Base-by-base conservation (phyloP, 2,329 filamentous ascomycete species). In the Penicillium sp. region DNA sequence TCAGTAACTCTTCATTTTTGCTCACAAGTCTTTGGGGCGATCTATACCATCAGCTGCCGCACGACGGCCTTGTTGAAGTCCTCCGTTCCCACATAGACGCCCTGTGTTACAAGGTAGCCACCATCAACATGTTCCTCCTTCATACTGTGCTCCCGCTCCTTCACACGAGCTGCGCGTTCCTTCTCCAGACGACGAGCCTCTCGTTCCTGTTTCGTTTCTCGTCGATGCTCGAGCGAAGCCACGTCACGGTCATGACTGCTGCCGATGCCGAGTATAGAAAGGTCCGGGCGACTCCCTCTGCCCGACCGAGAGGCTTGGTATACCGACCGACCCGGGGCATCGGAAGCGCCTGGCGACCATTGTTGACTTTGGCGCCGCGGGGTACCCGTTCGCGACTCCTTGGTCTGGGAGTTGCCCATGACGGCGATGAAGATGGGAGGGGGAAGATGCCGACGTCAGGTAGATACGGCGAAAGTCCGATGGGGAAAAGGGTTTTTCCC, bases 121-220 rank as follows among this genome's bases (percentile, higher is more conserved):
- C 94, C 94, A 71, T 99, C 94, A 3, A 97, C 88, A 69, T 92
- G 85, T 69, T 99, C 94, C 63, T 96, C 92, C 57, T 80, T 85
- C 76, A 97, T 85, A 67, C 94, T 99, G 59, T 88, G 82, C 71
- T 96, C 92, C 43, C 94, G 84, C 70, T 99, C 94, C 69, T 90
- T 90, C 39, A 87, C 74, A 51, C 94, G 81, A 33, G 83, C 80
- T 14, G 81, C 77, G 41, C 90, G 85, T 70, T 97, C 92, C 65
- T 85, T 88, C 70, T 96, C 92, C 49, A 90, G 75, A 56, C 87
- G 88, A 56, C 92, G 82, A 18, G 90, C 90, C 69, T 99, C 94
- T 38, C 90, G 83, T 74, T 97, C 94, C 62, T 92, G 89, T 67
- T 87, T 92, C 7, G 91, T 96, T 74, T 97, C 92, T 52, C 90